These are phyloP conservation scores for Mrakia frigida DNA, from an alignment of 768 basidiomycete species.

Conservation along the genomic window DNA sequence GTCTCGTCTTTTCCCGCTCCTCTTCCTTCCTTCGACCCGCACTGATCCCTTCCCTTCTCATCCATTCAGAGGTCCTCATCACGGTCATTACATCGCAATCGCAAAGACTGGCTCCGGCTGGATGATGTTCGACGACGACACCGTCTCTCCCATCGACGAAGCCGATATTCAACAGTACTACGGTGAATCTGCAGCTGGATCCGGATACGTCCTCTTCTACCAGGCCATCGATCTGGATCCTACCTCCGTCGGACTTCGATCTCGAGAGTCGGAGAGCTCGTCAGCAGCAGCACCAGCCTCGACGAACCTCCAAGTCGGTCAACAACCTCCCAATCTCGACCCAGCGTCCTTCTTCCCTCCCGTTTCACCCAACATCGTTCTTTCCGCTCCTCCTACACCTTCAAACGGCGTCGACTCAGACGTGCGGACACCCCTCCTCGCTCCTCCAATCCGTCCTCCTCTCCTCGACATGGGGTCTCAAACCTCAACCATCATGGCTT, in stretches of 20 bases:
- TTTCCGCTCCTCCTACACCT: not conserved
- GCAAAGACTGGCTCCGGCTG: constrained; percentile 76
- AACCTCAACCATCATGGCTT: not conserved
- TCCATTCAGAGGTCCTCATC: constrained; percentile 77
- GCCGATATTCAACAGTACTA: constrained; percentile 88
- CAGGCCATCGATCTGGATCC: constrained; percentile 84
- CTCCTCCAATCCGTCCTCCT: constrained; percentile 1
- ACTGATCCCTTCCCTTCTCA: not conserved
- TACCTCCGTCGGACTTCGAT: constrained; percentile 58
- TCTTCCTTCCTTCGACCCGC: not conserved
- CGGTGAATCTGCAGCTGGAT: constrained; percentile 71
- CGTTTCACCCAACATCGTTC: not conserved
- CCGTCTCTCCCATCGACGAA: constrained; percentile 80
- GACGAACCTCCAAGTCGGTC: not conserved
- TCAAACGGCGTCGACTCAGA: not conserved
- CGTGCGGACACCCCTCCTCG: not conserved
- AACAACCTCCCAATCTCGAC: not conserved
- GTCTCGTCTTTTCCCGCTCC: no score
- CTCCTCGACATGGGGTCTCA: not conserved
- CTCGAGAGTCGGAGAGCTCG: not conserved
- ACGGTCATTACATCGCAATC: constrained; percentile 95
- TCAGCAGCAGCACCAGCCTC: not conserved
- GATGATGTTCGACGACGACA: constrained; percentile 95
- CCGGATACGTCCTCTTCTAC: constrained; percentile 95
- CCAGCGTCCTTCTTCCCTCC: not conserved